Conservation (phyloP, 176 grass and related monocot species). For the Eragrostis curvula region DNA sequence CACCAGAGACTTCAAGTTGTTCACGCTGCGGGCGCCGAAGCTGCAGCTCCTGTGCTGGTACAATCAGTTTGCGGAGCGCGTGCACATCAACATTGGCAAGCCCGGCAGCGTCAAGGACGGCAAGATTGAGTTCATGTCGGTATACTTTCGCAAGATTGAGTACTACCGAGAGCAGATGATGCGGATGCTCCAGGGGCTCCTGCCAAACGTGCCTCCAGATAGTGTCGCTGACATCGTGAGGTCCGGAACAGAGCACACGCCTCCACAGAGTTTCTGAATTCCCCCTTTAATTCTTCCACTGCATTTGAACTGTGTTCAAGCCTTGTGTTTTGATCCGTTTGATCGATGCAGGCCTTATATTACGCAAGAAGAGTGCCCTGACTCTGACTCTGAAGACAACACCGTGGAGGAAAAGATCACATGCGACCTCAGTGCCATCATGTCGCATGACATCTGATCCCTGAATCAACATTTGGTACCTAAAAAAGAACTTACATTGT, state of each 20-base stretch:
- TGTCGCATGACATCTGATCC: background rate
- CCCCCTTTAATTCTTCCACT: background rate
- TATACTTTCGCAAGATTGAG: background rate
- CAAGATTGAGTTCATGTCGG: background rate
- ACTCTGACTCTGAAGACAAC: too few species aligned
- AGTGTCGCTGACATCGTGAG: background rate
- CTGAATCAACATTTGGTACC: background rate
- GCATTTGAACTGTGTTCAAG: background rate
- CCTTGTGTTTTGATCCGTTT: too few species aligned
- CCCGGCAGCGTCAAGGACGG: background rate
- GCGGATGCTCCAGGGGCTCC: conserved; percentile 21
- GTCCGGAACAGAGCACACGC: too few species aligned
- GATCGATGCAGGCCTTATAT: too few species aligned
- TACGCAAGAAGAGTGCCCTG: too few species aligned
- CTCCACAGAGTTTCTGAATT: too few species aligned
- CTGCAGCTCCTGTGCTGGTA: background rate
- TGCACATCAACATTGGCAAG: conserved; percentile 12
- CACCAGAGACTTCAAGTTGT: background rate
- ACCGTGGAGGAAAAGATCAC: too few species aligned
- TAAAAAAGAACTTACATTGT: background rate
- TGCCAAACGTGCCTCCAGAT: background rate
- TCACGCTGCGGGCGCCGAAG: conserved; percentile 3
- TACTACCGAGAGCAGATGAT: background rate
- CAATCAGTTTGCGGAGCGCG: conserved; percentile 13
- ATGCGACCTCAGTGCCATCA: too few species aligned